Percentiles rank a stretch among this genome's conserved stretches.
Evolutionary conservation across 176 grass and related monocot genomes (phyloP).

Genomic region (Bromus sterilis): DNA sequence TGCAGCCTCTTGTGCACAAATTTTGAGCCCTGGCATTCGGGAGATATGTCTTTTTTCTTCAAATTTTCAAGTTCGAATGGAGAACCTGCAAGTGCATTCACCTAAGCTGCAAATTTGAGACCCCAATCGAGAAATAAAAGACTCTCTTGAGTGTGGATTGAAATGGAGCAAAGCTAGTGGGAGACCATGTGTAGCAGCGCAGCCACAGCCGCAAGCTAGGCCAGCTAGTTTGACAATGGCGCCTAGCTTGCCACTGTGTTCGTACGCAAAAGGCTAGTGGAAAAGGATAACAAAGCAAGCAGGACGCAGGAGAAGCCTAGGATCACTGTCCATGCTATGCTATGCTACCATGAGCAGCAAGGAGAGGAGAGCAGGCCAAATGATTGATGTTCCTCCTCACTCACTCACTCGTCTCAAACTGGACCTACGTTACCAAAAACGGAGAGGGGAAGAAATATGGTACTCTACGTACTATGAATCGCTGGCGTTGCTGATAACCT

Average conservation of each 20-base stretch:
- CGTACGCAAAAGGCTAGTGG: background rate
- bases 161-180: background rate
- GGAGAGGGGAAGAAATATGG: background rate
- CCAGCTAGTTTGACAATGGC: background rate
- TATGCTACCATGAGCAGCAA: background rate
- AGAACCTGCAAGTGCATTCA: background rate
- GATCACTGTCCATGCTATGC: background rate
- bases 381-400: constrained; percentile 15
- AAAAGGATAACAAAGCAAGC: constrained; percentile 2
- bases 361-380: background rate
- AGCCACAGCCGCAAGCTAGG: background rate
- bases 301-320: background rate
- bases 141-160: background rate
- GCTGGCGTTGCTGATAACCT: background rate
- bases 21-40: background rate
- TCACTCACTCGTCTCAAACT: background rate
- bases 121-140: no score
- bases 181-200: background rate
- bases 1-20: background rate
- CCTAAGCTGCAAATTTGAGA: background rate
- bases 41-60: background rate
- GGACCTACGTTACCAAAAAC: background rate
- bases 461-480: background rate
- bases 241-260: background rate
- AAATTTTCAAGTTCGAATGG: background rate